phyloP scores from a whole-genome alignment of 2,329 filamentous ascomycete species.

The Ceratocystis diversiconidia region DNA sequence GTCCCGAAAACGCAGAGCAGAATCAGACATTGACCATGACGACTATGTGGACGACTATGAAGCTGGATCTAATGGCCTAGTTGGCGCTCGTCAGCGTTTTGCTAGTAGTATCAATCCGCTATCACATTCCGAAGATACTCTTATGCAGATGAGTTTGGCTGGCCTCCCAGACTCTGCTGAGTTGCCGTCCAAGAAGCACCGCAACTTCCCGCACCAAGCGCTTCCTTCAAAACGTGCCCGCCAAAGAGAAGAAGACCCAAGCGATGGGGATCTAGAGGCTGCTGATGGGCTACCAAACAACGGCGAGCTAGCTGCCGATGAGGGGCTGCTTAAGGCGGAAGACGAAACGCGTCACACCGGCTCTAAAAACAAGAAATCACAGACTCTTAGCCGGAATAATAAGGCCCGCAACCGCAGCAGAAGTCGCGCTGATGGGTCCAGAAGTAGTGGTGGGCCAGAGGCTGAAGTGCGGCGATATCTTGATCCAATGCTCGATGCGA shows the following conservation, averaged over 20 bases:
- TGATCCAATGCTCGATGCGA: slow-evolving; percentile 15
- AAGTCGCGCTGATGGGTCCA: not conserved
- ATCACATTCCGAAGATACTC: slow-evolving; percentile 34
- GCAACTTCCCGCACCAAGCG: slow-evolving; percentile 34
- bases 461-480: slow-evolving; percentile 12
- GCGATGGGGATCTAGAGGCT: not conserved
- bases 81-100: slow-evolving; percentile 11
- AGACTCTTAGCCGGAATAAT: not conserved
- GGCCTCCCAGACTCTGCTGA: slow-evolving; percentile 32
- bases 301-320: not conserved
- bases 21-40: not conserved
- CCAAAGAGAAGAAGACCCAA: not conserved
- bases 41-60: not conserved
- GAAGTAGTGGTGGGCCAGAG: slow-evolving; percentile 3
- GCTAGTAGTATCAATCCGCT: slow-evolving; percentile 33
- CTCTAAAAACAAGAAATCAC: not conserved
- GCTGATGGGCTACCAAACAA: not conserved
- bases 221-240: not conserved
- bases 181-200: slow-evolving; percentile 28
- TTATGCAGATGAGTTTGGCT: slow-evolving; percentile 35
- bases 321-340: not conserved
- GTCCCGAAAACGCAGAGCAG: slow-evolving; percentile 13
- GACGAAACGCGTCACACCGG: not conserved
- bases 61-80: not conserved
- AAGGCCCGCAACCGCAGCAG: not conserved